Evolutionary conservation across 2,329 filamentous ascomycete species (phyloP).

Genomic region (Rhinocladiella similis): DNA sequence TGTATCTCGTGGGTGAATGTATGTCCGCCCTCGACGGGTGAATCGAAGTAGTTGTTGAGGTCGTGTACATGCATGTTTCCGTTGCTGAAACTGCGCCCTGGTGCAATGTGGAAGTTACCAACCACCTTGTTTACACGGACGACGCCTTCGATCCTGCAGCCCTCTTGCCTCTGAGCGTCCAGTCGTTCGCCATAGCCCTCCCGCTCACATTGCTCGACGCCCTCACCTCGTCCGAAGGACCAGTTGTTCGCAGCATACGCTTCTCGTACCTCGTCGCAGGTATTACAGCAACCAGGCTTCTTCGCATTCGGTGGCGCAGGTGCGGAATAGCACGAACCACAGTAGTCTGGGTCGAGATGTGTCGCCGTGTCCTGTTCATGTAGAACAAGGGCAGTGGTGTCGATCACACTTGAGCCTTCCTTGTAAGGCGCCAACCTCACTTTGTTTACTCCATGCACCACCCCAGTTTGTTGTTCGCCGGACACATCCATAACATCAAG

Average conservation of each 20-base stretch:
- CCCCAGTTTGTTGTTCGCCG: slow-evolving; percentile 91
- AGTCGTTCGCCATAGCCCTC: slow-evolving; percentile 92
- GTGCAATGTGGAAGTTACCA: slow-evolving; percentile 97
- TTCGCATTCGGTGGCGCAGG: slow-evolving; percentile 66
- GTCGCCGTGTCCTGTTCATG: slow-evolving; percentile 68
- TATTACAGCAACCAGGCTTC: slow-evolving; percentile 93
- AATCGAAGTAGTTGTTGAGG: slow-evolving; percentile 89
- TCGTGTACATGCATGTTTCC: slow-evolving; percentile 98
- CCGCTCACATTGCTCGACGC: slow-evolving; percentile 90
- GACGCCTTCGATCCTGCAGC: slow-evolving; percentile 88
- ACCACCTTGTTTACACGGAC: slow-evolving; percentile 97
- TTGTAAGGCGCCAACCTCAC: slow-evolving; percentile 71
- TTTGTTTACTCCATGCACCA: slow-evolving; percentile 90
- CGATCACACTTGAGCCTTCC: slow-evolving; percentile 76
- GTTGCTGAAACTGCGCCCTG: slow-evolving; percentile 92
- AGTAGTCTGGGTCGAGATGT: slow-evolving; percentile 90
- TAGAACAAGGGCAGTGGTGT: slow-evolving; percentile 66
- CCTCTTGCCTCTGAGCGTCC: slow-evolving; percentile 83
- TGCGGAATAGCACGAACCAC: slow-evolving; percentile 90
- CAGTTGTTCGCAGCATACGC: slow-evolving; percentile 87
- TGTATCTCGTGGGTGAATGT: slow-evolving; percentile 90
- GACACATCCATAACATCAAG: slow-evolving; percentile 99
- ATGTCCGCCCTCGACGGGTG: slow-evolving; percentile 67
- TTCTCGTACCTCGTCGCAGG: slow-evolving; percentile 93
- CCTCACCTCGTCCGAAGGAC: slow-evolving; percentile 91